Percentiles rank a stretch among this genome's conserved stretches.
Evolutionary conservation across 2,329 filamentous ascomycete genomes (phyloP).

Genomic region (Talaromyces sp.): DNA sequence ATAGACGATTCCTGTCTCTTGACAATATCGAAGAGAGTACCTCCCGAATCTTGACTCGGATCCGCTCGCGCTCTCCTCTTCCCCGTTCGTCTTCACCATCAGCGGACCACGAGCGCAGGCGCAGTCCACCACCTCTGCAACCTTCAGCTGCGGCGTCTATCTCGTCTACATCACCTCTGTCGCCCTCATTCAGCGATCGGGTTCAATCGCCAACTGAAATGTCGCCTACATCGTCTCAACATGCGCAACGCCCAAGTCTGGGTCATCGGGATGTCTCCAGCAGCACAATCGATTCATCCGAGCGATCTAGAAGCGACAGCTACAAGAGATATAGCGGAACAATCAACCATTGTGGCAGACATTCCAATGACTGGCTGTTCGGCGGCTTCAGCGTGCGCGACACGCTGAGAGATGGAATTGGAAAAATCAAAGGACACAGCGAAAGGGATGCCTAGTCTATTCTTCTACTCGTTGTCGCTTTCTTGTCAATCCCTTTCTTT

Average conservation of each 20-base stretch:
- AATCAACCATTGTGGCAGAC: constrained; percentile 46
- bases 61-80: constrained; percentile 19
- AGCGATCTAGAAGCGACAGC: constrained; percentile 29
- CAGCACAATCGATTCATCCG: background rate
- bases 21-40: constrained; percentile 11
- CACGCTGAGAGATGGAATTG: constrained; percentile 42
- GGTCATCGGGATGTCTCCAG: background rate
- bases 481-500: background rate
- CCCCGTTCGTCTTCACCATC: constrained; percentile 6
- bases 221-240: constrained; percentile 9
- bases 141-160: background rate
- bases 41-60: constrained; percentile 8
- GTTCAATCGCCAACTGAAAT: constrained; percentile 1
- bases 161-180: background rate
- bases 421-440: constrained; percentile 29
- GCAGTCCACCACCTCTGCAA: background rate
- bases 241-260: constrained; percentile 3
- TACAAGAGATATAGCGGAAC: constrained; percentile 40
- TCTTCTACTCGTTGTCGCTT: background rate
- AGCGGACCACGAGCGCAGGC: background rate
- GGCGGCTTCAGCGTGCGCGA: constrained; percentile 47
- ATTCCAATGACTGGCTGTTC: constrained; percentile 52
- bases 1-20: constrained; percentile 16
- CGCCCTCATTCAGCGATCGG: background rate
- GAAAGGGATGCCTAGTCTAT: constrained; percentile 29